Evolutionary conservation across 768 basidiomycete species (phyloP).

Genomic region (Leucocoprinus birnbaumii): DNA sequence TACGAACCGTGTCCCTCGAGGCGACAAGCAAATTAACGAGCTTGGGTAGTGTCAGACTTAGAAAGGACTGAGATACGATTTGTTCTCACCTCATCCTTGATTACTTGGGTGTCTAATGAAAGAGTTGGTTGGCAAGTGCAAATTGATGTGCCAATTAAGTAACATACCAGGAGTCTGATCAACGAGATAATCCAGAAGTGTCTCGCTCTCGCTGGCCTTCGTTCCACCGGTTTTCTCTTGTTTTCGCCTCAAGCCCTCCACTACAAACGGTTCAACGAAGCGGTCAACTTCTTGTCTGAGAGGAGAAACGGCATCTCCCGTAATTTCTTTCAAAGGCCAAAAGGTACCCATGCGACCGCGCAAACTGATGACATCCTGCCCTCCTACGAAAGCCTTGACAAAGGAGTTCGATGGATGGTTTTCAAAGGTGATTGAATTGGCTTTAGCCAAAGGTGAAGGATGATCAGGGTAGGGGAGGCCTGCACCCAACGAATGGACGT

Average conservation of each 20-base stretch:
- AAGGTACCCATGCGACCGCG: constrained; percentile 50
- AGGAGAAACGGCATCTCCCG: constrained; percentile 42
- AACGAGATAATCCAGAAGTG: constrained; percentile 47
- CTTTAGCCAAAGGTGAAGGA: constrained; percentile 9
- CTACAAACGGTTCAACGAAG: constrained; percentile 50
- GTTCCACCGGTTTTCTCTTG: constrained; percentile 8
- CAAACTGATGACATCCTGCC: constrained; percentile 47
- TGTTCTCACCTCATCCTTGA: constrained; percentile 37
- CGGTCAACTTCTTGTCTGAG: constrained; percentile 41
- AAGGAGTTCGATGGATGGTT: constrained; percentile 32
- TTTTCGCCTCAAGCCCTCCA: constrained; percentile 39
- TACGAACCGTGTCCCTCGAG: constrained; percentile 69
- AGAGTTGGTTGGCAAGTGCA: neutral
- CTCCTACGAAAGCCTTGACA: constrained; percentile 53
- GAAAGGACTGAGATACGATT: neutral
- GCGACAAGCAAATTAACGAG: constrained; percentile 76
- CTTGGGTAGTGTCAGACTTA: neutral
- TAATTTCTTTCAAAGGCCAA: constrained; percentile 65
- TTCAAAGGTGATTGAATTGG: constrained; percentile 6
- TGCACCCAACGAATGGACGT: constrained; percentile 56
- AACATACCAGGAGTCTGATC: constrained; percentile 46
- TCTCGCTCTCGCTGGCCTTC: constrained; percentile 34
- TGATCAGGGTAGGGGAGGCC: constrained; percentile 48
- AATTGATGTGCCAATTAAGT: neutral
- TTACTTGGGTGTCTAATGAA: constrained; percentile 22